Conservation (phyloP, 768 basidiomycete species). For the Boletus tomentosulus region DNA sequence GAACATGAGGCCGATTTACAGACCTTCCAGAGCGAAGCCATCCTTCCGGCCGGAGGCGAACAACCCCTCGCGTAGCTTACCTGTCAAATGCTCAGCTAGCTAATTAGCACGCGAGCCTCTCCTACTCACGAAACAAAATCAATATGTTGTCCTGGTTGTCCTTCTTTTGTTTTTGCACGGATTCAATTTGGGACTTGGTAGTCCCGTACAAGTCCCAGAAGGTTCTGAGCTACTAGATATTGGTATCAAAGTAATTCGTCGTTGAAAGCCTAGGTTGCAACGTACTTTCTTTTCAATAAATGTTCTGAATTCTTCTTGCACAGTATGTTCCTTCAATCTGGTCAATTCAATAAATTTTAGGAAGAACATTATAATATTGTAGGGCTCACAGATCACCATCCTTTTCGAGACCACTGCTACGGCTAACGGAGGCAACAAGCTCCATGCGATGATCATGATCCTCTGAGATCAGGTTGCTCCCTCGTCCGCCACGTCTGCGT, state of each 20-base stretch:
- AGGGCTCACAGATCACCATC: slow-evolving; percentile 71
- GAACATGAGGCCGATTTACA: slow-evolving; percentile 5
- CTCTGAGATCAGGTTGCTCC: not conserved
- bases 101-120: not conserved
- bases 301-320: slow-evolving; percentile 63
- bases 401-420: slow-evolving; percentile 70
- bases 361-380: not conserved
- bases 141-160: slow-evolving; percentile 66
- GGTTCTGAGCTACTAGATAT: slow-evolving; percentile 40
- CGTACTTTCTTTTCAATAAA: slow-evolving; percentile 66
- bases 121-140: slow-evolving; percentile 63
- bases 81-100: slow-evolving; percentile 32
- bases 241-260: not conserved
- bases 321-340: slow-evolving; percentile 55
- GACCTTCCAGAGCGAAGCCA: slow-evolving; percentile 66
- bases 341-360: slow-evolving; percentile 22
- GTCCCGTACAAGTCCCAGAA: slow-evolving; percentile 40
- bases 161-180: slow-evolving; percentile 33
- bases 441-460: slow-evolving; percentile 45
- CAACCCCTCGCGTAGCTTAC: slow-evolving; percentile 74
- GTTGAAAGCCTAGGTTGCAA: not conserved
- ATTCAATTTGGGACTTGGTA: slow-evolving; percentile 3
- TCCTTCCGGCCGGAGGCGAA: slow-evolving; percentile 57
- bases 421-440: slow-evolving; percentile 65
- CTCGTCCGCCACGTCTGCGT: not conserved